Evolutionary conservation across 805 yeast genomes (phyloP).

Genomic region (Ogataea zsoltii): DNA sequence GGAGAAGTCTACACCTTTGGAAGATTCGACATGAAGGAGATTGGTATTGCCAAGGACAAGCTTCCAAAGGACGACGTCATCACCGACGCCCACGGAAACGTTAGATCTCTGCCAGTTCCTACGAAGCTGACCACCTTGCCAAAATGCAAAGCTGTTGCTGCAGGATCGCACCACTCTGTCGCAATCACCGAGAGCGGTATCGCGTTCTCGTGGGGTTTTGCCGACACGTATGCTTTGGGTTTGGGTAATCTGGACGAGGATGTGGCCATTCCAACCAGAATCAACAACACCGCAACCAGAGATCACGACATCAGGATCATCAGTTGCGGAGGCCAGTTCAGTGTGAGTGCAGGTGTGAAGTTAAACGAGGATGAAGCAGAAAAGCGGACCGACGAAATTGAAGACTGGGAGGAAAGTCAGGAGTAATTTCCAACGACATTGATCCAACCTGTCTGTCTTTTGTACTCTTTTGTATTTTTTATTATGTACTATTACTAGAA

Average conservation of each 20-base stretch:
- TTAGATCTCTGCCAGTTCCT: conserved; percentile 85
- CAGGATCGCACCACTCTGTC: conserved; percentile 91
- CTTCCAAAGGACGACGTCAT: conserved; percentile 71
- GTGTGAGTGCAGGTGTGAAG: conserved; percentile 80
- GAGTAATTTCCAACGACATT: conserved; percentile 5
- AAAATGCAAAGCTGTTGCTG: conserved; percentile 58
- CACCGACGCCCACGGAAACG: conserved; percentile 74
- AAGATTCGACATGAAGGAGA: conserved; percentile 88
- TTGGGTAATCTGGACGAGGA: conserved; percentile 85
- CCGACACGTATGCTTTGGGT: conserved; percentile 95
- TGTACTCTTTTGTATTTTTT: neutral
- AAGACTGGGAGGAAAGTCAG: conserved; percentile 45
- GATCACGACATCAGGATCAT: conserved; percentile 66
- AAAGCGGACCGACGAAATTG: conserved; percentile 51
- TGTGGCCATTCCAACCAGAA: conserved; percentile 83
- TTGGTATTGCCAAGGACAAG: conserved; percentile 69
- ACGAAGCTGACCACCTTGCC: conserved; percentile 64
- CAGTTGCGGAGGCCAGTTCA: conserved; percentile 97
- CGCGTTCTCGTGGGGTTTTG: conserved; percentile 96
- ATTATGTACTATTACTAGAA: neutral
- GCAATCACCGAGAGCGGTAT: conserved; percentile 85
- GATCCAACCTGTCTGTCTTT: neutral
- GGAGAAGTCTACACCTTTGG: conserved; percentile 89
- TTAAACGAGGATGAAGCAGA: conserved; percentile 53
- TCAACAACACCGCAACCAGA: conserved; percentile 91